Evolutionary conservation across 371 early-diverging fungal genomes (phyloP), one percentile per base, ranked within the genome.

Genomic region (Lichtheimia ramosa): DNA sequence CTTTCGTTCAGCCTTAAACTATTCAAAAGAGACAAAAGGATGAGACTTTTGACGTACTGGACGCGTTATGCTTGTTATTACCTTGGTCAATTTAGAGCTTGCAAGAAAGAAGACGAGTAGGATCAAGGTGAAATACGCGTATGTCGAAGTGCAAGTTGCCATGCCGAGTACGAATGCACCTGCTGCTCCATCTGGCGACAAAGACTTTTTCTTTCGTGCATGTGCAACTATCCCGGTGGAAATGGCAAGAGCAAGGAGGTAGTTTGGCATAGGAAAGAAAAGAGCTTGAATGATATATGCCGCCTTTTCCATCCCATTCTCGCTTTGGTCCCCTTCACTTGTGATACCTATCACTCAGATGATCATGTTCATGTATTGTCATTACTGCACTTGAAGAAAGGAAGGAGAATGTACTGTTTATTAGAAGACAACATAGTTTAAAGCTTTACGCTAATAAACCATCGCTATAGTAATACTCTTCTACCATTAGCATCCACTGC

Each of bases 81-180:
- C 85, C 79, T 92, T 93, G 28, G 96, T 96, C 58, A 93, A 66
- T 51, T 73, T 75, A 3, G 90, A 86, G 53, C 91, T 83, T 0
- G 90, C 74, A 1, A 92, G 64, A 62, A 88, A 96, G 60, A 96
- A 96, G 0, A 77, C 73, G 24, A 96, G 58, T 12, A 94, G 76
- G 6, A 87, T 78, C 0, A 76, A 68, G 0, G 88, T 72, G 63
- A 89, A 91, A 24, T 89, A 69, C 24, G 72, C 61, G 50, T 81
- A 75, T 5, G 67, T 65, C 57, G 90, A 86, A 34, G 82, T 77
- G 54, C 90, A 88, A 0, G 93, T 93, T n/a, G 76, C 72, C 48
- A 91, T 62, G 3, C 92, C 94, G 10, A 93, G 84, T 5, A 83
- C 54, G n/a, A 83, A 82, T 0, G 95, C 93, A 15, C 89, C 92